phyloP scores from a whole-genome alignment of 495 filamentous ascomycete genomes.

The Stereocaulon alpinum region DNA sequence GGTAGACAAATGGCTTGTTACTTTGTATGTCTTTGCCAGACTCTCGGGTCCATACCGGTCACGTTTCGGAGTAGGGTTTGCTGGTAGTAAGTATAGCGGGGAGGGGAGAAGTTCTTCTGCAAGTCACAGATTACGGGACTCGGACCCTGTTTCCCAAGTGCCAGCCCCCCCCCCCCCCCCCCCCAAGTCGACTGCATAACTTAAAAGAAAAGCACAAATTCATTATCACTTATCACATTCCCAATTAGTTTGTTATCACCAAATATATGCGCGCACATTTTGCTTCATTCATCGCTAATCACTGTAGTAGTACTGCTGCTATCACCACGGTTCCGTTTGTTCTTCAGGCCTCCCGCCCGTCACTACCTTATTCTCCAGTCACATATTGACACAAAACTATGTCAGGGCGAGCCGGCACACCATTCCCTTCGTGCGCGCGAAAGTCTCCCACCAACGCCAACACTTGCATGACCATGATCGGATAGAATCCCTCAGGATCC shows the following conservation, averaged over 20 bases:
- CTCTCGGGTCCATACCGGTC: constrained; percentile 15
- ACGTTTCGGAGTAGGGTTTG: constrained; percentile 5
- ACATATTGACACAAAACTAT: neutral
- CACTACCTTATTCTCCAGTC: neutral
- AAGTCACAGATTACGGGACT: neutral
- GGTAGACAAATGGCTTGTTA: neutral
- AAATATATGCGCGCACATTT: neutral
- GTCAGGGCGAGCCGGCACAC: neutral
- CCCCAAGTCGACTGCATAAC: neutral
- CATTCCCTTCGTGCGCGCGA: neutral
- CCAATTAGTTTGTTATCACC: neutral
- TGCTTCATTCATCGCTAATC: neutral
- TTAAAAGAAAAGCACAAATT: neutral
- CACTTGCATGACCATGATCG: neutral
- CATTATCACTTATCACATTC: constrained; percentile 1
- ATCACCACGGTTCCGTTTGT: neutral
- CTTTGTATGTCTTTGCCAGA: neutral
- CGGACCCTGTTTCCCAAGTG: neutral
- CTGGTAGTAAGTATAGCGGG: neutral
- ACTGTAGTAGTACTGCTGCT: neutral
- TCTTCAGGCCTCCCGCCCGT: neutral
- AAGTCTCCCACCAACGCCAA: neutral
- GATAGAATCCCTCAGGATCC: neutral
- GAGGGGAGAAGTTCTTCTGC: neutral
- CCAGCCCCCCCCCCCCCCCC: neutral